Evolutionary conservation across 352 stramenopile species (phyloP).

Genomic region (Phytophthora sp.): DNA sequence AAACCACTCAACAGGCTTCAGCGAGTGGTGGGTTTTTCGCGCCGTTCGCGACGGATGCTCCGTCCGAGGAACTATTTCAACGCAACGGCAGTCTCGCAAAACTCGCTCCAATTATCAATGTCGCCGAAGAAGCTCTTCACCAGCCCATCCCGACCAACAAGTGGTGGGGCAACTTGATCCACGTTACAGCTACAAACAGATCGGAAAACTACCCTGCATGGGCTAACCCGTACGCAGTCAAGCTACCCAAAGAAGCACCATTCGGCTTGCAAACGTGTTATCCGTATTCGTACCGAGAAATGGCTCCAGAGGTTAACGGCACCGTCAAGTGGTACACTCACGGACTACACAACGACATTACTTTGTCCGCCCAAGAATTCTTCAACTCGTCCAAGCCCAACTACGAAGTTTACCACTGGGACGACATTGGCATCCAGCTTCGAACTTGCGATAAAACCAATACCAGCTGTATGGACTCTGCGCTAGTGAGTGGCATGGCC

Average conservation of each 20-base stretch:
- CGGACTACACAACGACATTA: slow-evolving; percentile 61
- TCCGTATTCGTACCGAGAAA: slow-evolving; percentile 53
- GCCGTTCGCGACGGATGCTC: slow-evolving; percentile 40
- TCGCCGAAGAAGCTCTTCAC: slow-evolving; percentile 40
- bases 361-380: slow-evolving; percentile 57
- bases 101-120: slow-evolving; percentile 55
- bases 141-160: slow-evolving; percentile 70
- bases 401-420: slow-evolving; percentile 68
- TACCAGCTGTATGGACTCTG: slow-evolving; percentile 56
- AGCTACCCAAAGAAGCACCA: slow-evolving; percentile 39
- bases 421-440: slow-evolving; percentile 63
- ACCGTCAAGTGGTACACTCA: slow-evolving; percentile 59
- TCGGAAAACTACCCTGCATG: slow-evolving; percentile 50
- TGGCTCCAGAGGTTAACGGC: slow-evolving; percentile 39
- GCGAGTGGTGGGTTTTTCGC: slow-evolving; percentile 22
- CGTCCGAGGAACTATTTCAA: slow-evolving; percentile 47
- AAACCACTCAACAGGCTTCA: not conserved
- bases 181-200: slow-evolving; percentile 38
- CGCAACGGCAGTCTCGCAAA: slow-evolving; percentile 39
- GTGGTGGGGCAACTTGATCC: slow-evolving; percentile 76
- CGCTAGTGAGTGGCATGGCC: slow-evolving; percentile 73
- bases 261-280: slow-evolving; percentile 56
- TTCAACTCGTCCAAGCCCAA: slow-evolving; percentile 27
- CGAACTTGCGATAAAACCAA: slow-evolving; percentile 38
- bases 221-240: slow-evolving; percentile 64